Base-by-base conservation (phyloP, 768 basidiomycete genomes). In the Pholiota microspora region DNA sequence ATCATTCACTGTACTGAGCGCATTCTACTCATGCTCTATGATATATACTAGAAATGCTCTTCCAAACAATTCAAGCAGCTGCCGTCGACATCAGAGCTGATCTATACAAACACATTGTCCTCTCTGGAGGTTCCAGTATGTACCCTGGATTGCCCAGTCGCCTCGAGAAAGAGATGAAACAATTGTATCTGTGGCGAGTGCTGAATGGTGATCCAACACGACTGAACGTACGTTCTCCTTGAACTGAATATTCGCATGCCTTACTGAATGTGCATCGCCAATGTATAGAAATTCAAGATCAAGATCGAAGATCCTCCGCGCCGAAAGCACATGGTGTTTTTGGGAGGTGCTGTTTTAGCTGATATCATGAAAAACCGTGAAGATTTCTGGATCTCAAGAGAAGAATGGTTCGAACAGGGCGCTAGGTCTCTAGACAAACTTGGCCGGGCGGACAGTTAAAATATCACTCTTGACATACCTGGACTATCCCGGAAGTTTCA, bases 131-230 rank as follows among this genome's bases (percentile, higher is more conserved):
- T 6, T 96, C 94, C 2, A 94, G 92, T 71, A 98, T 98, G 96
- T 98, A 98, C 69, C 96, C 97, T 27, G 97, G 97, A 24, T 83
- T 99, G 53, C 97, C 97, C 9, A 93, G 90, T 68, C 86, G 97
- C 44, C 79, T 99, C 40, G 97, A 98, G 74, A 98, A 98, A 77
- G 96, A 99, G 77, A 94, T 98, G 90, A 98, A 98, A 72, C 97
- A 98, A 71, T 78, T 98, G n/a, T 94, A 98, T 70, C 81, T 99
- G 56, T 90, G 91, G 1, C 80, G 86, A n/a, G 92, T 98, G 15
- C 78, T 98, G 42, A 79, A 82, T 42, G 87, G 91, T 15, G 88
- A 98, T 67, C 86, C 92, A 0, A 72, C 86, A 13, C 79, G 97
- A 32, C 69, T 98, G 63, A 94, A 89, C 69, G 96, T 97, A 59